Evolutionary conservation across 2,329 filamentous ascomycete genomes (phyloP).

Genomic region (Sporothrix inflata): DNA sequence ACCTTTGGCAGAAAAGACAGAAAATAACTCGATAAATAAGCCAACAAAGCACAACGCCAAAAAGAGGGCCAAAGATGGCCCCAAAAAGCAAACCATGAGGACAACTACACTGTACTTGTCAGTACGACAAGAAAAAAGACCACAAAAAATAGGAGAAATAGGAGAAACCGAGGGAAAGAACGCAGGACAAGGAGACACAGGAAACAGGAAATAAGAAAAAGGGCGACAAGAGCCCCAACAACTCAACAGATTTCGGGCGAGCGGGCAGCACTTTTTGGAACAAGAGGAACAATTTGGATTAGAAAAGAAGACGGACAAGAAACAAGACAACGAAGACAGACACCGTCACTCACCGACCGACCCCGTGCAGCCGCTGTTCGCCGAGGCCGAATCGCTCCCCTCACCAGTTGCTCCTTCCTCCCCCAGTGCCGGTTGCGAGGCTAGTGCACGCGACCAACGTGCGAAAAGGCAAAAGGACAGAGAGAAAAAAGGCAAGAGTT

Average conservation of each 20-base stretch:
- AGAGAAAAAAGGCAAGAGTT: too few species aligned
- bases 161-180: constrained; percentile 25
- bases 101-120: constrained; percentile 37
- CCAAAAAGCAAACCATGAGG: constrained; percentile 33
- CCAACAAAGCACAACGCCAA: not conserved
- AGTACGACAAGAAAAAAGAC: constrained; percentile 32
- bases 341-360: not conserved
- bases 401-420: not conserved
- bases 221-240: constrained; percentile 9
- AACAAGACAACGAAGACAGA: not conserved
- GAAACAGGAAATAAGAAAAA: constrained; percentile 17
- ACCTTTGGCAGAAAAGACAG: too few species aligned
- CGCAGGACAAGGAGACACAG: constrained; percentile 6
- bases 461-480: not conserved
- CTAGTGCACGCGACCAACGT: constrained; percentile 28
- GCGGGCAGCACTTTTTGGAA: not conserved
- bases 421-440: not conserved
- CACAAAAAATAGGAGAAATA: not conserved
- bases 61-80: not conserved
- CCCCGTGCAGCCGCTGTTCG: constrained; percentile 7
- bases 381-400: constrained; percentile 19
- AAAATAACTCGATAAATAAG: not conserved
- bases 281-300: not conserved
- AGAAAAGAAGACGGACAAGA: not conserved
- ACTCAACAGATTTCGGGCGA: constrained; percentile 11